Base-by-base conservation (phyloP, 371 early-diverging fungal species). In the Thermomucor indicae-seudaticae region DNA sequence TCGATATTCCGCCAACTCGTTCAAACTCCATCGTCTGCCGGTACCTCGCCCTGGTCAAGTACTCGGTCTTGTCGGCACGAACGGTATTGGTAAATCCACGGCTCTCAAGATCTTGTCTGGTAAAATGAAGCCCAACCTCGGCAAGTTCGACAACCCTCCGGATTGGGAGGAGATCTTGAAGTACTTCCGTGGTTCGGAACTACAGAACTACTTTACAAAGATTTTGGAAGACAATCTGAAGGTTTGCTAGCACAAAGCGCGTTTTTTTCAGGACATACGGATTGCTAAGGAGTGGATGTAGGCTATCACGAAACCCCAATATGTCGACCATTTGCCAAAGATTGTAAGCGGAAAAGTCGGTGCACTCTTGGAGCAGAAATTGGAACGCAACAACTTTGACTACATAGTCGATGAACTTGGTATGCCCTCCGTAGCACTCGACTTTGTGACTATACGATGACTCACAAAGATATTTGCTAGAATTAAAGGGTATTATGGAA, bases 121-220 rank as follows among this genome's bases (percentile, higher is more conserved):
- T 42, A 90, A 94, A 70, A 81, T 95, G 65, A 98, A 99, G 84
- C 99, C 99, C 51, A 99, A 99, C 75, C 79, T 99, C 68, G 99
- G 99, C 22, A 71, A 74, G 51, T 97, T 78, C 59, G 87, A 84
- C 23, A 75, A 86, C 51, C 89, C 93, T 37, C 98, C 98, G 20
- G 96, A 95, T 57, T 99, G 99, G 99, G 86, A 90, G 69, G 94
- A 93, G 54, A 94, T 99, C 56, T 70, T 99, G 43, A 90, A 90
- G 66, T 81, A 97, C 67, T 99, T 97, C 88, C 91, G 98, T 65
- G 99, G 99, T 52, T 92, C 93, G 24, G 99, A 99, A 78, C 78
- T 99, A 53, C 99, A 99, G 63, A 97, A 95, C 79, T 99, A 94
- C 82, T 99, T 99, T 65, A 97, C 95, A 54, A 96, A 96, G 78